Evolutionary conservation across 2,329 filamentous ascomycete genomes (phyloP).

Genomic region (Cladophialophora psammophila): DNA sequence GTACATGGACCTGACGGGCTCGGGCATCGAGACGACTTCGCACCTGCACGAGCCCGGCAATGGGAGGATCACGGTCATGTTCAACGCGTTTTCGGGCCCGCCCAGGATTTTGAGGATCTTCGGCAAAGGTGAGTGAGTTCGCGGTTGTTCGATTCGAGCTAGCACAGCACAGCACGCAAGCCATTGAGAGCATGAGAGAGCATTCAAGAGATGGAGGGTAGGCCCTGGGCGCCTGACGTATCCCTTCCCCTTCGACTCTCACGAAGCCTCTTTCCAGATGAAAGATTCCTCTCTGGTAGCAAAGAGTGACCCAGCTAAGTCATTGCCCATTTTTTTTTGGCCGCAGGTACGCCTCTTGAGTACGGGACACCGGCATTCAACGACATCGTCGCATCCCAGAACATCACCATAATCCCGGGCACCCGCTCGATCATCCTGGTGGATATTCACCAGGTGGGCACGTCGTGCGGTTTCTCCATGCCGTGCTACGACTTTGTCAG

Average conservation of each 20-base stretch:
- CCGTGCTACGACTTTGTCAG: constrained; percentile 38
- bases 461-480: constrained; percentile 71
- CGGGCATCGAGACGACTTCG: constrained; percentile 76
- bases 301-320: background rate
- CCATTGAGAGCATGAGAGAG: too few relatives aligned
- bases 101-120: constrained; percentile 66
- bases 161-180: too few relatives aligned
- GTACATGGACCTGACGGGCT: constrained; percentile 62
- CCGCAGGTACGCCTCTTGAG: constrained; percentile 64
- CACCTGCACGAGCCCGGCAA: constrained; percentile 74
- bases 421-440: constrained; percentile 68
- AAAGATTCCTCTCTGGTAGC: too few relatives aligned
- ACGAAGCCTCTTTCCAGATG: too few relatives aligned
- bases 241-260: too few relatives aligned
- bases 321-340: background rate
- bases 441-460: constrained; percentile 71
- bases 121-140: constrained; percentile 36
- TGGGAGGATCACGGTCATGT: constrained; percentile 76
- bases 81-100: constrained; percentile 68
- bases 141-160: too few relatives aligned
- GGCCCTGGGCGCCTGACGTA: too few relatives aligned
- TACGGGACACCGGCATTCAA: constrained; percentile 62
- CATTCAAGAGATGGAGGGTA: too few relatives aligned
- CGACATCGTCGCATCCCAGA: constrained; percentile 45
- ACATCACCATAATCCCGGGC: constrained; percentile 50